Conservation (phyloP, 2,329 filamentous ascomycete genomes). For the Ascocoryne sarcoides region DNA sequence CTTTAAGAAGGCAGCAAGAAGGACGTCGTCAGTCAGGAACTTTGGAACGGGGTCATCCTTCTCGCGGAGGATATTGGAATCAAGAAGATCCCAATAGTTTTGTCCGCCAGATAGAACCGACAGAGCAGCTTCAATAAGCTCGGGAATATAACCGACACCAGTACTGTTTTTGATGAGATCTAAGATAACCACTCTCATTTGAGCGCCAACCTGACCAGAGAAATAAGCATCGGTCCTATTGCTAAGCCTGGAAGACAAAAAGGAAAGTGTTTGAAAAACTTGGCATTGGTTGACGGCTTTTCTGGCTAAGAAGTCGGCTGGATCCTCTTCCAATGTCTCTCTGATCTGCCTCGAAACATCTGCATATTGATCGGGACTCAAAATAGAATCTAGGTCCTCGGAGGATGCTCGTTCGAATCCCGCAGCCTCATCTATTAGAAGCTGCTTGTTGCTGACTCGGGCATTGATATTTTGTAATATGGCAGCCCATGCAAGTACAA, state of each 20-base stretch:
- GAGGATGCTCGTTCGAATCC: neutral
- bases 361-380: conserved; percentile 26
- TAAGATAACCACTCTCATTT: conserved; percentile 30
- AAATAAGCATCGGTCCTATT: conserved; percentile 32
- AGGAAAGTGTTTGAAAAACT: conserved; percentile 39
- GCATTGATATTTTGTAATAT: conserved; percentile 56
- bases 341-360: conserved; percentile 37
- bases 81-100: conserved; percentile 26
- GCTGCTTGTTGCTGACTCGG: conserved; percentile 32
- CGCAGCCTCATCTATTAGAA: neutral
- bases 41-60: conserved; percentile 38
- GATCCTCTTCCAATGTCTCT: conserved; percentile 31
- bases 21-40: conserved; percentile 27
- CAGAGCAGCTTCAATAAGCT: conserved; percentile 28
- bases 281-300: conserved; percentile 36
- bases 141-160: conserved; percentile 28
- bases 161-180: conserved; percentile 26
- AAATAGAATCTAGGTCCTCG: neutral
- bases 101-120: conserved; percentile 23
- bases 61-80: conserved; percentile 31
- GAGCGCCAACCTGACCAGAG: conserved; percentile 27
- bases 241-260: conserved; percentile 36
- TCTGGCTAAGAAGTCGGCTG: conserved; percentile 38
- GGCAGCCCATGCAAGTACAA: conserved; percentile 74
- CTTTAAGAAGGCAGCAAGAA: conserved; percentile 36